Percentiles rank a stretch among this genome's conserved stretches.
Conservation (phyloP, 2,329 filamentous ascomycete genomes). For the Aureobasidium sp. region DNA sequence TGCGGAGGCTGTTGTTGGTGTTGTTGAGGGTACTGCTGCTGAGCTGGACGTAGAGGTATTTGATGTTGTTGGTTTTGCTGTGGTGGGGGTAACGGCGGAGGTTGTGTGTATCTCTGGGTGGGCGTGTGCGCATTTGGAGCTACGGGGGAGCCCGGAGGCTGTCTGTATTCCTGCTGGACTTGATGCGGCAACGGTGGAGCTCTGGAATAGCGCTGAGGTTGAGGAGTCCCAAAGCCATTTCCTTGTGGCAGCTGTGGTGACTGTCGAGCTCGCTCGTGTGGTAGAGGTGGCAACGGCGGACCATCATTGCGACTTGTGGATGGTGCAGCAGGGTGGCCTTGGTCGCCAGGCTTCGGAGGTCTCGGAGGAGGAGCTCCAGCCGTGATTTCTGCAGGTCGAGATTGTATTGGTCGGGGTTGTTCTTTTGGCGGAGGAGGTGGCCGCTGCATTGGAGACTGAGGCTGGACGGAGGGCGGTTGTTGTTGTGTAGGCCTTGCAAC, state of each 20-base stretch:
- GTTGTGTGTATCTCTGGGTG: slow-evolving; percentile 19
- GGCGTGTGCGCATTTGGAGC: neutral
- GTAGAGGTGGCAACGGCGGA: slow-evolving; percentile 28
- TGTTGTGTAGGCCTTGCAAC: slow-evolving; percentile 58
- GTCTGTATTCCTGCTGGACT: neutral
- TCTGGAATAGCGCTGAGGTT: neutral
- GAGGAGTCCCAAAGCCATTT: slow-evolving; percentile 18
- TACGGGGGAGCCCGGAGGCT: neutral
- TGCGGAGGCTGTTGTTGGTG: slow-evolving; percentile 12
- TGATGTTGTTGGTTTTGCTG: slow-evolving; percentile 16
- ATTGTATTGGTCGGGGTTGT: slow-evolving; percentile 18
- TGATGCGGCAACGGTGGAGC: slow-evolving; percentile 5
- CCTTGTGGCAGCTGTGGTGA: slow-evolving; percentile 16
- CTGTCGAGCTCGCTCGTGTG: slow-evolving; percentile 18
- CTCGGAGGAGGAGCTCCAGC: slow-evolving; percentile 33
- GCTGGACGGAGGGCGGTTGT: slow-evolving; percentile 33
- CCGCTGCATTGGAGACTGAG: slow-evolving; percentile 38
- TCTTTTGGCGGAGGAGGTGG: slow-evolving; percentile 29
- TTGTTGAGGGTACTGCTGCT: slow-evolving; percentile 9
- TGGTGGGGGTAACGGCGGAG: slow-evolving; percentile 28
- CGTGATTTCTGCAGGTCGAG: slow-evolving; percentile 16
- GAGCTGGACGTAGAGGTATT: slow-evolving; percentile 13
- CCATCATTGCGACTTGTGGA: slow-evolving; percentile 17
- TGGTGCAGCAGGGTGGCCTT: slow-evolving; percentile 16
- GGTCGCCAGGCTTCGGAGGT: slow-evolving; percentile 45